Base-by-base conservation (phyloP, 2,329 filamentous ascomycete genomes). In the Seiridium unicorne region DNA sequence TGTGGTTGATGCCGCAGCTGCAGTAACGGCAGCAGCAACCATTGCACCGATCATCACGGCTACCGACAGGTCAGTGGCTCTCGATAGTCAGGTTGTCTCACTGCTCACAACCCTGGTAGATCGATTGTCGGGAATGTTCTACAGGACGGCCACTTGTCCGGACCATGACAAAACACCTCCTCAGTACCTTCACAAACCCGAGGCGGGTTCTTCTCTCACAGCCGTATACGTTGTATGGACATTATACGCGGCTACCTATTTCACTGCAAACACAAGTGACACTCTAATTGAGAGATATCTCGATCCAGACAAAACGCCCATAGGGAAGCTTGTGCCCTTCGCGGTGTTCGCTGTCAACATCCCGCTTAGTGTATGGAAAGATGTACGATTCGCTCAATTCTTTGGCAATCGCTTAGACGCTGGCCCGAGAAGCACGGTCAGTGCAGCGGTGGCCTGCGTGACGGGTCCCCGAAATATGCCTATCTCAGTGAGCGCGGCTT, bases 311-410 rank as follows among this genome's bases (percentile, higher is more conserved):
- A 66, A 66, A 0, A 68, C 67, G 0, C 67, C 69, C 4, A 68
- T 65, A 31, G 51, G 51, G 13, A 44, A 35, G 0, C 26, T 42
- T 31, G 36, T 55, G 0, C 70, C 71, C 35, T 63, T 68, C 7
- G 69, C 66, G 1, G 72, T 70, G 3, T 69, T 72, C 61, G 53
- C 67, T 2, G 66, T 73, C 47, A 73, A 73, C 13, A 69, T 72
- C 2, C 72, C 72, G 1, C 61, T 73, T 1, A 71, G 72, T 1
- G 66, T 73, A 3, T 67, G 69, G 59, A 73, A 73, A 5, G 72
- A 73, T 46, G 61, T 72, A 4, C 62, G 67, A 3, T 73, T 72
- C 35, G 68, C 70, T 2, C 66, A 71, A 3, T 62, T 72, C 34
- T 73, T 69, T 51, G 68, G 71, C 48, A 31, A 11, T 1, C 51